Base-by-base conservation (phyloP, 2,329 filamentous ascomycete genomes). In the Beauveria brongniartii region DNA sequence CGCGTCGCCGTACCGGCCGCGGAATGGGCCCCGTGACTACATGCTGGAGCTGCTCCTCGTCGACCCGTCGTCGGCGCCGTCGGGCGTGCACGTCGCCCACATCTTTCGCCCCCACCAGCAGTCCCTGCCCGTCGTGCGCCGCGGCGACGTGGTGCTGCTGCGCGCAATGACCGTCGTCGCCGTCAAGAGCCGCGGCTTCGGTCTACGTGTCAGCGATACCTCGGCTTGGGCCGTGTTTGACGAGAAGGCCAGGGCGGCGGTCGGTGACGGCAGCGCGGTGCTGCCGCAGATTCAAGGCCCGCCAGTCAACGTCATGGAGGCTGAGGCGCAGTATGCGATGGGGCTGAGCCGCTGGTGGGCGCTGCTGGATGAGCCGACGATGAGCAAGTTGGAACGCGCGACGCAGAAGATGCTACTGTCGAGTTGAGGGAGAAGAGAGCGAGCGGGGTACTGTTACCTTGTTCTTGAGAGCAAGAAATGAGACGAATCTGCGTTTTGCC, bases 151-250 rank as follows among this genome's bases (percentile, higher is more conserved):
- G 2, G 75, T 87, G 37, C 74, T 88, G 37, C 77, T 88, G 44
- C 78, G 82, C 26, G 76, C 78, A 53, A 83, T 88, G 64, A 75
- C 77, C 30, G 80, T 85, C 16, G 74, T 79, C 47, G 75, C 82
- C 3, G 71, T 86, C 55, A 79, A 80, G 62, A 76, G 75, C 51
- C 80, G 80, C 57, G 83, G 80, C 1, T 85, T 82, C 63, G 83
- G 82, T 0, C 71, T 87, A 55, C 74, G 78, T 53, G 78, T 77
- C n/a, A 77, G 75, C n/a, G 80, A 82, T 50, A 75, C 73, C 40
- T 86, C 82, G 18, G 80, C 81, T 59, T 88, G 85, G 82, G 84
- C 82, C 2, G 82, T 88, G 3, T 86, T 84, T 64, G 82, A 85
- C 65, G 71, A 72, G 44, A 18, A 34, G 26, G 55, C 55, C 26